Conservation (phyloP, 345 rosid genomes). For the Populus pruinosa region DNA sequence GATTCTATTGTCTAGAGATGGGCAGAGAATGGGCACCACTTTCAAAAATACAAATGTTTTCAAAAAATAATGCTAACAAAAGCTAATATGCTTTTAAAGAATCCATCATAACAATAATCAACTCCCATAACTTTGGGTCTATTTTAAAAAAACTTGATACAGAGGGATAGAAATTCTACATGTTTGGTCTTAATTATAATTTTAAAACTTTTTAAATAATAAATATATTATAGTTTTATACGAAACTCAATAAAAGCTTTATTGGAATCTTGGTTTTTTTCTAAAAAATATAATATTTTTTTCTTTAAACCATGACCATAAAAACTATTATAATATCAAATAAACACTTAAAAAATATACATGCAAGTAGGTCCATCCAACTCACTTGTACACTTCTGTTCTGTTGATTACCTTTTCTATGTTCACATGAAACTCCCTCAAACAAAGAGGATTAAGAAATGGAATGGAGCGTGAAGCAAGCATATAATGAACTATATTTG, state of each 20-base stretch:
- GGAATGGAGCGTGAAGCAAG: neutral
- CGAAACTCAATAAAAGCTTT: too few relatives aligned
- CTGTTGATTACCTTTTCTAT: neutral
- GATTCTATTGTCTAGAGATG: constrained; percentile 13
- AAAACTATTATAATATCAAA: too few relatives aligned
- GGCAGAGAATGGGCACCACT: neutral
- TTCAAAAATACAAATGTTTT: neutral
- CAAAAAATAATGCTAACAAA: neutral
- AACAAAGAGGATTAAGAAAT: neutral
- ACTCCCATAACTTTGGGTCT: neutral
- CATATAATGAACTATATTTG: neutral
- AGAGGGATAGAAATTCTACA: too few relatives aligned
- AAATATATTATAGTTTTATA: too few relatives aligned
- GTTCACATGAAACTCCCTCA: neutral
- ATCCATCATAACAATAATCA: neutral
- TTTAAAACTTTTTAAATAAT: too few relatives aligned
- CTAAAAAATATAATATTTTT: too few relatives aligned
- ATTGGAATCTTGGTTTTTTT: too few relatives aligned
- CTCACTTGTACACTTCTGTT: neutral
- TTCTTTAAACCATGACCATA: accelerated
- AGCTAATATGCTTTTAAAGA: neutral
- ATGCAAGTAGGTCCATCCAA: neutral
- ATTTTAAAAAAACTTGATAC: too few relatives aligned
- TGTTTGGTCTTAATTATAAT: too few relatives aligned
- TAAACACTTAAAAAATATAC: too few relatives aligned